phyloP scores from a whole-genome alignment of 2,329 filamentous ascomycete species.

The Leptographium flavum region DNA sequence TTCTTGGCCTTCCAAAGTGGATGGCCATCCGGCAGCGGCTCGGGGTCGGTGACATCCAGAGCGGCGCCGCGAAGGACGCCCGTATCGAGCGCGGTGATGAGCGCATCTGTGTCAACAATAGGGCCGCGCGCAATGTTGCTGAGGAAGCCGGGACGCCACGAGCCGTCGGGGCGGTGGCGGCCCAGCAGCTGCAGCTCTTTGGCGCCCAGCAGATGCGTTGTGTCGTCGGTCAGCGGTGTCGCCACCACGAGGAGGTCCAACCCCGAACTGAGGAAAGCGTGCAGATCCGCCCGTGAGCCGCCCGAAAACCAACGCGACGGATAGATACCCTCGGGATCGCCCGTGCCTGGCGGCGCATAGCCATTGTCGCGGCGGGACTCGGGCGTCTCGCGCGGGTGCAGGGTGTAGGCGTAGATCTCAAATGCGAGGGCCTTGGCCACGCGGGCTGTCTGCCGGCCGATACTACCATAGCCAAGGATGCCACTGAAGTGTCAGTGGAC shows the following conservation, averaged over 20 bases:
- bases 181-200: conserved; percentile 32
- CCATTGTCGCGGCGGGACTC: conserved; percentile 48
- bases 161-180: conserved; percentile 6
- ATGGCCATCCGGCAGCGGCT: conserved; percentile 55
- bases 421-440: conserved; percentile 54
- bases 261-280: conserved; percentile 34
- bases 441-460: conserved; percentile 37
- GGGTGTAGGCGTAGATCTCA: conserved; percentile 62
- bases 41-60: conserved; percentile 66
- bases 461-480: conserved; percentile 39
- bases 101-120: conserved; percentile 33
- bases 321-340: conserved; percentile 33
- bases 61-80: conserved; percentile 46
- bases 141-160: conserved; percentile 39
- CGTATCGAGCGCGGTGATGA: conserved; percentile 44
- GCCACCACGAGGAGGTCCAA: conserved; percentile 39
- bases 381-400: conserved; percentile 50
- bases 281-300: conserved; percentile 24
- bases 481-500: conserved; percentile 20
- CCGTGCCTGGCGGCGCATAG: conserved; percentile 55
- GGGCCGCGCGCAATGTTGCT: conserved; percentile 56
- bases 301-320: conserved; percentile 38
- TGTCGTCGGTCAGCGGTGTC: conserved; percentile 34
- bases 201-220: conserved; percentile 33
- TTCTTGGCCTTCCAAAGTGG: conserved; percentile 58